Evolutionary conservation across 768 basidiomycete genomes (phyloP).

Genomic region (Leucocoprinus leucothites): DNA sequence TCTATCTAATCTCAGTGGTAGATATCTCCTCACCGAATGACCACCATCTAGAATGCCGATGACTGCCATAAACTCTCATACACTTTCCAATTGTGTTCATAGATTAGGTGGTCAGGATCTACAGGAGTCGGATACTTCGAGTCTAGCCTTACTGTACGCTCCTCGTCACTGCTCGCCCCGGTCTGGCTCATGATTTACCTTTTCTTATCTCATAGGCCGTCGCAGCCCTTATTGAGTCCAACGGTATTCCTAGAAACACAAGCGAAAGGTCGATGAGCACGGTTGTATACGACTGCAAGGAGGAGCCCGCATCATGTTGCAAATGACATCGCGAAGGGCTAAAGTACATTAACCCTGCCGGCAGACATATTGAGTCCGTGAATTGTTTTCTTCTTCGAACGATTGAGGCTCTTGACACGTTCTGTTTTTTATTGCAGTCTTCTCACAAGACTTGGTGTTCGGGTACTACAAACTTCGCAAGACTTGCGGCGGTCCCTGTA

Average conservation of each 20-base stretch:
- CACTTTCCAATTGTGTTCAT: constrained; percentile 1
- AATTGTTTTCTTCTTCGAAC: neutral
- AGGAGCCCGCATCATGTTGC: constrained; percentile 50
- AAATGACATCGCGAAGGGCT: constrained; percentile 44
- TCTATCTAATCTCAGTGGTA: neutral
- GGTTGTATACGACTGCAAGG: constrained; percentile 42
- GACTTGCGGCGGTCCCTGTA: constrained; percentile 36
- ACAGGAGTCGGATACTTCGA: constrained; percentile 51
- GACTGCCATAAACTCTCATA: constrained; percentile 22
- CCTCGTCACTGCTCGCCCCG: neutral
- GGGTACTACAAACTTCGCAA: constrained; percentile 44
- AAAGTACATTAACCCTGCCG: constrained; percentile 46
- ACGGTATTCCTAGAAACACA: constrained; percentile 46
- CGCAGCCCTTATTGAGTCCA: constrained; percentile 39
- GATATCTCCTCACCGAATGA: neutral
- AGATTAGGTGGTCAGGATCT: constrained; percentile 52
- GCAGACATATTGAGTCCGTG: constrained; percentile 35
- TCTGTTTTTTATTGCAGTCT: constrained; percentile 29
- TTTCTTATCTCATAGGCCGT: constrained; percentile 31
- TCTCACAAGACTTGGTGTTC: constrained; percentile 46
- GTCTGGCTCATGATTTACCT: neutral
- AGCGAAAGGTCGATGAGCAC: constrained; percentile 46
- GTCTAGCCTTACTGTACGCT: constrained; percentile 36
- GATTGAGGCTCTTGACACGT: neutral
- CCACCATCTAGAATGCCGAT: constrained; percentile 34